phyloP scores from a whole-genome alignment of 176 grass and related monocot species.

The Aegilops sharonensis region DNA sequence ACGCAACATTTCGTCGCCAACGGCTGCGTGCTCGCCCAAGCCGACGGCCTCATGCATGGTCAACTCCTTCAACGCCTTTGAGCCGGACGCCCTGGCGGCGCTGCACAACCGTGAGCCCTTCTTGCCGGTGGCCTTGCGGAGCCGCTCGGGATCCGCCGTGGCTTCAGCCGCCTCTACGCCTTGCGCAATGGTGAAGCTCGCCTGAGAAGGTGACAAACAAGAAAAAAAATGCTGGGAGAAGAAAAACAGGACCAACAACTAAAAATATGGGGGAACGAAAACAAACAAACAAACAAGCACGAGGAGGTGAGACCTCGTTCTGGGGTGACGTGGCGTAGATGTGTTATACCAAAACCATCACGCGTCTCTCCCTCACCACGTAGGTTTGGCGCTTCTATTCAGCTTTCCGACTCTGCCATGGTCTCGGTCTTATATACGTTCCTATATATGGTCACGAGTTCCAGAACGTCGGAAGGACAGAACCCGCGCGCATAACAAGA shows the following conservation, averaged over 20 bases:
- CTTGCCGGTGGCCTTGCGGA: too few relatives aligned
- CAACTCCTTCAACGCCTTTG: conserved; percentile 46
- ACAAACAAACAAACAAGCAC: too few relatives aligned
- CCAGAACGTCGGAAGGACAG: not conserved
- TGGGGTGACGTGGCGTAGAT: too few relatives aligned
- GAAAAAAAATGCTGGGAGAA: too few relatives aligned
- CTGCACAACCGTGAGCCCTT: not conserved
- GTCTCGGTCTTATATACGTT: not conserved
- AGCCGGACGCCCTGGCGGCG: conserved; percentile 35
- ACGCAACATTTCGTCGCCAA: conserved; percentile 4
- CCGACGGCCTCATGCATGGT: conserved; percentile 33
- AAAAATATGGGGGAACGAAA: too few relatives aligned
- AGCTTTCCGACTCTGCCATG: not conserved
- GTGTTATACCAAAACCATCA: too few relatives aligned
- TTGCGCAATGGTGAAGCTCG: too few relatives aligned
- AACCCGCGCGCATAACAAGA: not conserved
- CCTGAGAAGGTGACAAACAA: too few relatives aligned
- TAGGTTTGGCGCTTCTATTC: not conserved
- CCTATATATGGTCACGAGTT: not conserved
- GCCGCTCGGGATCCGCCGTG: too few relatives aligned
- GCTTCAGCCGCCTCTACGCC: too few relatives aligned
- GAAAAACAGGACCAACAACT: too few relatives aligned
- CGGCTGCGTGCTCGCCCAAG: not conserved
- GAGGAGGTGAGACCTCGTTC: too few relatives aligned
- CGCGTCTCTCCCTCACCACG: not conserved